Conservation (phyloP, 305 asterid species). For the Lippia alba region DNA sequence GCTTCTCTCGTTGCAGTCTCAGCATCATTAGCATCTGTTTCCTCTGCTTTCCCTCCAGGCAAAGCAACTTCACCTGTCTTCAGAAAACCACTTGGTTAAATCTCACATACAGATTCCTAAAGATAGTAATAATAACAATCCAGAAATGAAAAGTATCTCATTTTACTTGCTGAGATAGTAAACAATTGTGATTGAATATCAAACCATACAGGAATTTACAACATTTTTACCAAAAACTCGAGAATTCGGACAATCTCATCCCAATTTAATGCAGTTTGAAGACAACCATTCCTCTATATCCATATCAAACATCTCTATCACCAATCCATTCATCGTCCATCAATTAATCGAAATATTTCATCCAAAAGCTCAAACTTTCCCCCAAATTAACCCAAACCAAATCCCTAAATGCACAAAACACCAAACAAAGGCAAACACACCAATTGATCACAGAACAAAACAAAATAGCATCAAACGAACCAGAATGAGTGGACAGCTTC, state of each 20-base stretch:
- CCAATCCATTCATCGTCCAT: neutral
- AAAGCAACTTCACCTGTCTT: slow-evolving; percentile 86
- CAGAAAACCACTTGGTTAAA: slow-evolving; percentile 24
- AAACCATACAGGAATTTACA: neutral
- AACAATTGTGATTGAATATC: neutral
- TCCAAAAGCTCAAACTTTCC: neutral
- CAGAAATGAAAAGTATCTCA: neutral
- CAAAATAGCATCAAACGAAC: slow-evolving; percentile 45
- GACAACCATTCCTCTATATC: neutral
- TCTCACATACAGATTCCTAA: neutral
- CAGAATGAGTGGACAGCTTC: slow-evolving; percentile 85
- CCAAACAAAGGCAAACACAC: neutral
- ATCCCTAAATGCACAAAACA: slow-evolving; percentile 21
- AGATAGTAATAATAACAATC: neutral
- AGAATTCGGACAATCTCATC: neutral
- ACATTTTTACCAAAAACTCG: neutral
- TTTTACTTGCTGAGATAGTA: slow-evolving; percentile 9
- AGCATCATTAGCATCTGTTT: slow-evolving; percentile 68
- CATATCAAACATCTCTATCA: neutral
- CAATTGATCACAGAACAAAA: neutral
- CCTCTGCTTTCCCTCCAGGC: slow-evolving; percentile 97
- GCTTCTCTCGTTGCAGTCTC: slow-evolving; percentile 94
- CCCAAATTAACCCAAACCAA: slow-evolving; percentile 29
- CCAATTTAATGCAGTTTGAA: slow-evolving; percentile 2
- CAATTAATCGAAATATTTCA: neutral